Conservation (phyloP, 305 asterid genomes). For the Solanum hybrid region DNA sequence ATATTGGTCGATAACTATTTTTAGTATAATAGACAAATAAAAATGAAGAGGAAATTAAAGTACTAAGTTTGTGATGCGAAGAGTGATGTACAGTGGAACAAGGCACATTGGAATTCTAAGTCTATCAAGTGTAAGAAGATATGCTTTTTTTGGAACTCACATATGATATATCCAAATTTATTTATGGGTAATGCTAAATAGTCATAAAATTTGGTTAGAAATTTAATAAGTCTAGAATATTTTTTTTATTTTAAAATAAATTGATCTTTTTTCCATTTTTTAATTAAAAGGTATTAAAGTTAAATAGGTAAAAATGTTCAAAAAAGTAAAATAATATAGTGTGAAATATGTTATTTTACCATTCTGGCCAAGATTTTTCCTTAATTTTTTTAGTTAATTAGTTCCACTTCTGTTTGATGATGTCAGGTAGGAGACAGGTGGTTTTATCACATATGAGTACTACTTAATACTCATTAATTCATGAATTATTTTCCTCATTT, state of each 20-base stretch:
- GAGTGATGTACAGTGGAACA: neutral
- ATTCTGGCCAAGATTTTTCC: too few relatives aligned
- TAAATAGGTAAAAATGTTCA: too few relatives aligned
- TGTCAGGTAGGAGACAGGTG: neutral
- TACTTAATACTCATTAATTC: neutral
- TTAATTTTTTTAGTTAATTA: neutral
- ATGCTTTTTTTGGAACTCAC: neutral
- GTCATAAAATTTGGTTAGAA: too few relatives aligned
- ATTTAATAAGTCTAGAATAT: too few relatives aligned
- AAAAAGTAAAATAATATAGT: too few relatives aligned
- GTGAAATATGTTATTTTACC: too few relatives aligned
- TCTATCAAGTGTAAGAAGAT: neutral
- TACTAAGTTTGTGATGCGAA: neutral
- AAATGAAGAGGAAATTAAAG: neutral
- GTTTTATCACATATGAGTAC: neutral
- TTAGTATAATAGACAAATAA: too few relatives aligned
- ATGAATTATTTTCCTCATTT: neutral
- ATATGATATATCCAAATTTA: neutral
- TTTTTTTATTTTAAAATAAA: too few relatives aligned
- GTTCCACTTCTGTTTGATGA: neutral
- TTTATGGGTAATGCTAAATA: neutral
- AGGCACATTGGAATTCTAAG: neutral
- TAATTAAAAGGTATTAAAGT: too few relatives aligned
- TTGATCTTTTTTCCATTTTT: too few relatives aligned
- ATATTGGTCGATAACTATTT: rapidly evolving